Percentiles rank a stretch among this genome's conserved stretches.
These are phyloP conservation scores for Claviceps fusiformis DNA, from an alignment of 2,329 filamentous ascomycete species.

Conservation along the genomic window DNA sequence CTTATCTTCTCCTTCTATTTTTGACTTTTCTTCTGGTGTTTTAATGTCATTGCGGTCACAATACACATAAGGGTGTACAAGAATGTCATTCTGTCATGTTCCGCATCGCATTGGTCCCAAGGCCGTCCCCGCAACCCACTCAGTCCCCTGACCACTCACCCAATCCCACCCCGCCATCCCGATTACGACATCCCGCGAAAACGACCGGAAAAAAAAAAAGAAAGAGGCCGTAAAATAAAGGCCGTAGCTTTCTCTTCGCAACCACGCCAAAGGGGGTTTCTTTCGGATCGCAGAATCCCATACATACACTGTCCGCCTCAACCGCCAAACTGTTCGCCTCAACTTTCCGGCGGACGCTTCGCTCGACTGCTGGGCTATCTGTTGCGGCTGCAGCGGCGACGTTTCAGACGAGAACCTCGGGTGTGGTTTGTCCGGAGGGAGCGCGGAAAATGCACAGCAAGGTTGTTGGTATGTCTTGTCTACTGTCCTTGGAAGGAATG, in stretches of 20 bases:
- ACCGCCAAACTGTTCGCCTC: constrained; percentile 87
- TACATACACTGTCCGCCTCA: not conserved
- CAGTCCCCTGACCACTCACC: not conserved
- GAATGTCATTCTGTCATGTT: no score
- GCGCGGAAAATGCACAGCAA: constrained; percentile 73
- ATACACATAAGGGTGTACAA: no score
- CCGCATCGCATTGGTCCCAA: no score
- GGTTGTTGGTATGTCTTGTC: constrained; percentile 60
- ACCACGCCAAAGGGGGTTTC: no score
- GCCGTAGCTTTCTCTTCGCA: not conserved
- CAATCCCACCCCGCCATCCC: not conserved
- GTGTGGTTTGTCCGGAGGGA: not conserved
- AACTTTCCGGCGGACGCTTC: constrained; percentile 60
- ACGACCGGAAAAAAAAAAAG: not conserved
- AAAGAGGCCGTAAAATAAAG: not conserved
- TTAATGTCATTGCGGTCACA: no score
- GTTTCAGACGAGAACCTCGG: constrained; percentile 32
- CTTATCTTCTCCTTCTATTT: no score
- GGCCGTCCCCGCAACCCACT: no score
- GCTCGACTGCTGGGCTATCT: constrained; percentile 61
- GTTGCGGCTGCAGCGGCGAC: constrained; percentile 50
- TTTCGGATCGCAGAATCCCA: no score
- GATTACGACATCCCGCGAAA: not conserved
- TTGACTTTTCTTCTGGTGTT: no score
- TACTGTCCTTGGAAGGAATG: not conserved